Evolutionary conservation across 306 rosid species (phyloP), one percentile per base, ranked within the genome.

Genomic region (Abrus pulchellus): DNA sequence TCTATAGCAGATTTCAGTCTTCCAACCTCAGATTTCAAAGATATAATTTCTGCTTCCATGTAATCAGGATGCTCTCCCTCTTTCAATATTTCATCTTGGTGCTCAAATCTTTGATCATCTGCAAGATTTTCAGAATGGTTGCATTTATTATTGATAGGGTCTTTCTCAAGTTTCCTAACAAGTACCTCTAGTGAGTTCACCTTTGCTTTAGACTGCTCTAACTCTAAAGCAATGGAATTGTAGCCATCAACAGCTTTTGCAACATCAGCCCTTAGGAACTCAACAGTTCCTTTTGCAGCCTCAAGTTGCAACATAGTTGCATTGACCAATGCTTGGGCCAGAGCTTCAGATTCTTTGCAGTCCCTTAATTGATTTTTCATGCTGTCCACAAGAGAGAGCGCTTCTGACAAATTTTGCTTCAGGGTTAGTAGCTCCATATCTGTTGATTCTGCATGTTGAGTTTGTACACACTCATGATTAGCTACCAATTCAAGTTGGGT

Each of bases 241-340:
- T 87, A 84, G 66, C 79, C 90, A 65, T 90, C 90, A 56, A 81
- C 72, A 41, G 89, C 77, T 82, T 79, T 89, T 45, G 69, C 81
- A 73, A 89, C 87, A 78, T 95, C 94, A 41, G 48, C 77, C 76
- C 88, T 84, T 53, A 93, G 85, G 14, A 82, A 72, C 82, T 90
- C 99, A 7, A 89, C 90, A 5, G 83, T 82, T 74, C 56, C 67
- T 68, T 90, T 90, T 1, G 97, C 94, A 66, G 82, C 82, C 78
- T 96, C 93, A 66, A 89, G 94, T 81, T 89, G 98, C 77, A 79
- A 80, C 83, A 85, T 85, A 56, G 98, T 89, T 83, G 90, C 92
- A 9, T 66, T 74, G 11, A 81, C 88, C 68, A 88, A 74, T 65
- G 75, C 87, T 76, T 83, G 87, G 43, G 94, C 91, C 66, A 85